phyloP scores from a whole-genome alignment of 768 basidiomycete species.

The Leccinum longicurvipes region DNA sequence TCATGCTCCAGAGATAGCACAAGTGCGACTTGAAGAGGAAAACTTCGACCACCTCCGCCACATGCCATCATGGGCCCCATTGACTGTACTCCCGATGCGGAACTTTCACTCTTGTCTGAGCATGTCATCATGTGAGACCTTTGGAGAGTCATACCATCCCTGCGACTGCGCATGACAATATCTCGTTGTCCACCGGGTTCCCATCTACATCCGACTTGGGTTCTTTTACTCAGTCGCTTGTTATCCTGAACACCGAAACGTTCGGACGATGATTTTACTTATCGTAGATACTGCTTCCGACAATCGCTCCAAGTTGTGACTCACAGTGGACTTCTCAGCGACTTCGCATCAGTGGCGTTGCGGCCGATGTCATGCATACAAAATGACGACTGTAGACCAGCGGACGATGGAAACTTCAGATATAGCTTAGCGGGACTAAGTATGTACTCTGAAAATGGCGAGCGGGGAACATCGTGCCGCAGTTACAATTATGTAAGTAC shows the following conservation, averaged over 20 bases:
- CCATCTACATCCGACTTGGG: background rate
- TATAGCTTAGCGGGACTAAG: too few relatives aligned
- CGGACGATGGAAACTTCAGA: too few relatives aligned
- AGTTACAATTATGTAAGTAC: too few relatives aligned
- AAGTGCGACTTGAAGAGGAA: background rate
- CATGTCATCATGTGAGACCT: background rate
- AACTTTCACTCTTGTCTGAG: constrained; percentile 4
- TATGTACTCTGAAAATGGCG: too few relatives aligned
- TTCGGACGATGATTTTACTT: background rate
- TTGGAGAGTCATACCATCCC: constrained; percentile 16
- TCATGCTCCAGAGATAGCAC: background rate
- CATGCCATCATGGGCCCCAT: background rate
- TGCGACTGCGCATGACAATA: constrained; percentile 15
- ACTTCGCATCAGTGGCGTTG: background rate
- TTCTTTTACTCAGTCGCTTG: background rate
- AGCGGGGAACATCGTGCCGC: too few relatives aligned
- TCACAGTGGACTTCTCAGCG: background rate
- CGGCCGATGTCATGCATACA: background rate
- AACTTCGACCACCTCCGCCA: background rate
- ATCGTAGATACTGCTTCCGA: background rate
- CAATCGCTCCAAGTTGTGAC: background rate
- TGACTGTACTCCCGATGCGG: constrained; percentile 3
- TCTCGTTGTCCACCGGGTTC: background rate
- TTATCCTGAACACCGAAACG: background rate
- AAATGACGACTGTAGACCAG: too few relatives aligned